Base-by-base conservation (phyloP, 306 rosid species). In the Ceratonia siliqua region DNA sequence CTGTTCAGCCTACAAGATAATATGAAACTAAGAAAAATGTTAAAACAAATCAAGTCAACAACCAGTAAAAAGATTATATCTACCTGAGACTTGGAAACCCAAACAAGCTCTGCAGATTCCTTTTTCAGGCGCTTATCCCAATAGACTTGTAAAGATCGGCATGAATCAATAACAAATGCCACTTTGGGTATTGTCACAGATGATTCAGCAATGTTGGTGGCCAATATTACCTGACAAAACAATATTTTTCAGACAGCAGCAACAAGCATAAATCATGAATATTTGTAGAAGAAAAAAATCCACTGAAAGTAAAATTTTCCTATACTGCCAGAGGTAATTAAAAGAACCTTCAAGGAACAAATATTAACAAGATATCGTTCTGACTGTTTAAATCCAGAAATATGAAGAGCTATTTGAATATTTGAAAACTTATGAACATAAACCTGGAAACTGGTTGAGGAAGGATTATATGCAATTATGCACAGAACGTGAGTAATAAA, bases 81-180 rank as follows among this genome's bases (percentile, higher is more conserved):
- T 86, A 93, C 98, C 95, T 93, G 98, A 74, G 98, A 90, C 78
- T 87, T 87, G 69, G 98, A 93, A 81, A 86, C 96, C 96, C 98
- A 93, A 74, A 85, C 90, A 79, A 93, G 96, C 72, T 82, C 20
- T 52, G 88, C 18, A 71, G 80, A 49, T 24, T 93, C 96, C 78
- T 30, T 90, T 83, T 85, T 90, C 75, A 70, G 80, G 32, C 12
- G 50, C 64, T 59, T 78, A 50, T 90, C 85, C 96, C 98, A 93
- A 66, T 67, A 81, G 55, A 93, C 96, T 89, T 90, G 95, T 63
- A 93, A 86, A 45, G 98, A 89, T 65, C 95, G 87, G 77, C 98
- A 93, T 39, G 98, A 84, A 81, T 93, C 98, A 70, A 93, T 90
- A 28, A 93, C 98, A 77, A 77, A 93, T 45, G 98, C 98, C 79